Base-by-base conservation (phyloP, 2,329 filamentous ascomycete genomes). In the Ophiostoma sp. region DNA sequence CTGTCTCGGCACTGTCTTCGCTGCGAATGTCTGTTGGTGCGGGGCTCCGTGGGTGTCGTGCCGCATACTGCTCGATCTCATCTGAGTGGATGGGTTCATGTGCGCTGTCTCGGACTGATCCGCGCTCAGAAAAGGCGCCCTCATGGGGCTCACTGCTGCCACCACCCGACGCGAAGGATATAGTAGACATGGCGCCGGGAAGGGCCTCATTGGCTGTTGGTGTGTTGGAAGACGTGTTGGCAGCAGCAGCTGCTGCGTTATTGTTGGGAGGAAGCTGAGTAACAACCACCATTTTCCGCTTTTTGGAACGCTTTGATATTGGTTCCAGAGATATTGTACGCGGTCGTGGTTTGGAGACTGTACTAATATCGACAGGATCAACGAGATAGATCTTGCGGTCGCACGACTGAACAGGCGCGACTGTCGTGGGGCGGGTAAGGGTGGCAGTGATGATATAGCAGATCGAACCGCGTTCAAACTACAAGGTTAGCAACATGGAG, bases 381-480 rank as follows among this genome's bases (percentile, higher is more conserved):
- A 91, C 81, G 7, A 97, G 81, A 70, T 88, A 87, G 36, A 99
- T 84, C 74, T 93, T 93, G 70, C 88, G 85, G 73, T 96, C 92
- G 78, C 91, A 95, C 47, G 87, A 90, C 9, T 89, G 84, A 2
- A 89, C 93, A 1, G 94, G 89, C 14, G 89, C 85, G 71, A 97
- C 96, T 5, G 93, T 88, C 0, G 91, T 95, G 27, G 95, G 94
- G 68, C 93, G 87, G 27, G 94, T 98, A 69, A 98, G 78, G 8
- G 93, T 97, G 44, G 94, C 90, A 5, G 92, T 94, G 74, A 98
- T 85, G 80, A 94, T 87, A 79, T 98, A 99, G 27, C 90, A 89
- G 74, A 99, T 92, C 1, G 92, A 93, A 47, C 95, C 95, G 75
- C 94, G 88, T 79, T 98, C 95, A 77, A 99, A 99, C 93, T 98